Percentiles rank a stretch among this genome's conserved stretches.
These are phyloP conservation scores for Plicaturopsis crispa DNA, from an alignment of 768 basidiomycete species.

Conservation along the genomic window DNA sequence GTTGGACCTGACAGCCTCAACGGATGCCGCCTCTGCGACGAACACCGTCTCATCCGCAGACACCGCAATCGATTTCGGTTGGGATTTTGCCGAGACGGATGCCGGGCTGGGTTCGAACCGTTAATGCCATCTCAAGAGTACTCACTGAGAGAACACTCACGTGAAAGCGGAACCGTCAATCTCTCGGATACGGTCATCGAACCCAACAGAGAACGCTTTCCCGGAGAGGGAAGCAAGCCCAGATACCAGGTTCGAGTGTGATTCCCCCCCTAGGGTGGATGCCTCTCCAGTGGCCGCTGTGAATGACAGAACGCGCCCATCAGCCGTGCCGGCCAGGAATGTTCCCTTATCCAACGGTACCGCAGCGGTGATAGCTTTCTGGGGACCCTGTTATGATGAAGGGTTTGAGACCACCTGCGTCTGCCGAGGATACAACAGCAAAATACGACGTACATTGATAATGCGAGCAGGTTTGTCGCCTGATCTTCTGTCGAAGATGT, in stretches of 20 bases:
- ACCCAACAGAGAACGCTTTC: slow-evolving; percentile 61
- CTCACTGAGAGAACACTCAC: slow-evolving; percentile 31
- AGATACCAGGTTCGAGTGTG: slow-evolving; percentile 66
- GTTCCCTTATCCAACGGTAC: slow-evolving; percentile 39
- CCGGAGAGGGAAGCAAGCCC: slow-evolving; percentile 45
- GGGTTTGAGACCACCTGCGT: not conserved
- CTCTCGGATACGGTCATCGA: slow-evolving; percentile 73
- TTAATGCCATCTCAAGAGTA: too few relatives aligned
- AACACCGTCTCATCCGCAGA: slow-evolving; percentile 58
- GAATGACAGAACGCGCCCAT: slow-evolving; percentile 69
- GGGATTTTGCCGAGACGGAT: slow-evolving; percentile 43
- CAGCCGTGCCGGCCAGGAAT: slow-evolving; percentile 75
- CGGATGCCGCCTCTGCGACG: slow-evolving; percentile 43
- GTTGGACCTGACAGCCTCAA: slow-evolving; percentile 66
- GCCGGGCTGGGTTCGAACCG: slow-evolving; percentile 34
- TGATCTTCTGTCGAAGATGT: slow-evolving; percentile 70
- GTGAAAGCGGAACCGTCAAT: slow-evolving; percentile 45
- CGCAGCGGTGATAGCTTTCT: slow-evolving; percentile 71
- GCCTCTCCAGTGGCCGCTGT: slow-evolving; percentile 40
- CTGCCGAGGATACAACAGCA: too few relatives aligned
- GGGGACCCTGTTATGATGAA: slow-evolving; percentile 50
- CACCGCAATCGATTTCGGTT: slow-evolving; percentile 62
- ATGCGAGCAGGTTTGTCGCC: slow-evolving; percentile 53
- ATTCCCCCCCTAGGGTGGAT: slow-evolving; percentile 44
- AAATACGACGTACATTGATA: slow-evolving; percentile 49